Conservation (phyloP, 306 rosid genomes). For the Rosa chinensis region DNA sequence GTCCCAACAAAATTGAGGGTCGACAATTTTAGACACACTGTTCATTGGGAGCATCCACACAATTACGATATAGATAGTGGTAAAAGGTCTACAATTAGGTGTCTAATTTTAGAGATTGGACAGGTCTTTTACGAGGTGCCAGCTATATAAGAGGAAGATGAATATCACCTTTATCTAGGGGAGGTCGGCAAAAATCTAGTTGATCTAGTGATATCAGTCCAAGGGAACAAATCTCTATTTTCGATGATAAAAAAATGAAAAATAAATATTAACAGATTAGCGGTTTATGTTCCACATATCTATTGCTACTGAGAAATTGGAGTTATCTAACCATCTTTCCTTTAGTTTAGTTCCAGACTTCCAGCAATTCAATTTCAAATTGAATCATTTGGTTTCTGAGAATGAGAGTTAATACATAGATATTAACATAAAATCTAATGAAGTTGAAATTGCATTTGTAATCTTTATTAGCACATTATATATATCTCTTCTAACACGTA, state of each 20-base stretch:
- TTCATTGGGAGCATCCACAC: not conserved
- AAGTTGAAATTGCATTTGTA: not conserved
- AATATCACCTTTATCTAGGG: no score
- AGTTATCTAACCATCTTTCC: not conserved
- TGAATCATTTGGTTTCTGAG: not conserved
- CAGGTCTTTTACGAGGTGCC: no score
- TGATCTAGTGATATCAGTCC: no score
- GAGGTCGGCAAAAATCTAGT: no score
- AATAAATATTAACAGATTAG: no score
- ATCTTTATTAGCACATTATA: not conserved
- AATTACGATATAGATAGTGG: not conserved
- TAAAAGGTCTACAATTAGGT: not conserved
- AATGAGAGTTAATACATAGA: no score
- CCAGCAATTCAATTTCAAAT: not conserved
- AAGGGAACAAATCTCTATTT: no score
- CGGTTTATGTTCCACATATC: not conserved
- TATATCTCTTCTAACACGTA: not conserved
- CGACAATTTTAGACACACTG: not conserved
- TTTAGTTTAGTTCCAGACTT: not conserved
- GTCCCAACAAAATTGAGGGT: constrained; percentile 9
- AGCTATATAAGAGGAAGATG: no score
- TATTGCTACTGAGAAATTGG: not conserved
- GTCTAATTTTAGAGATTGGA: not conserved
- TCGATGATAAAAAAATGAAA: no score
- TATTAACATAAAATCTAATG: not conserved